A percentile compares a stretch with the other conserved stretches of the same genome.
Evolutionary conservation across 2,329 filamentous ascomycete genomes (phyloP).

Genomic region (Fusarium gaditjirri): DNA sequence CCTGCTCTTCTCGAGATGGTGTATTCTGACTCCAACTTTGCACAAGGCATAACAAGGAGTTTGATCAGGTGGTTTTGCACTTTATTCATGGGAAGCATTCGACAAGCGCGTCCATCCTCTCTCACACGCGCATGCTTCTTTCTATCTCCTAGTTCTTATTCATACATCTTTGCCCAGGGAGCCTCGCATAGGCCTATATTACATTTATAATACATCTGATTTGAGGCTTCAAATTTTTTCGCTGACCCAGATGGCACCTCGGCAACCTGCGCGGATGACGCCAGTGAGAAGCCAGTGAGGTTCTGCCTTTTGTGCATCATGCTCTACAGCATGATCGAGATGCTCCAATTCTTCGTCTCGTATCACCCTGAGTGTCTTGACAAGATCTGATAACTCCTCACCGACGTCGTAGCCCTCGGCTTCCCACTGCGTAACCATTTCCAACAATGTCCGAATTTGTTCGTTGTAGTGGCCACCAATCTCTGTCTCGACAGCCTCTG

Average conservation of each 20-base stretch:
- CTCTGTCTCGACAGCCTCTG: constrained; percentile 97
- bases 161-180: constrained; percentile 32
- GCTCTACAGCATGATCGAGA: constrained; percentile 91
- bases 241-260: constrained; percentile 91
- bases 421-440: constrained; percentile 83
- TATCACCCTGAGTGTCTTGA: constrained; percentile 81
- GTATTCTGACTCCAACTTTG: constrained; percentile 17
- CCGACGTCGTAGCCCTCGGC: constrained; percentile 82
- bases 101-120: constrained; percentile 16
- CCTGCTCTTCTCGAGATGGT: not conserved
- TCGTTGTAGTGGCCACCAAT: constrained; percentile 96
- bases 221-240: constrained; percentile 68
- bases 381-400: constrained; percentile 77
- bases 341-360: constrained; percentile 97
- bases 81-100: constrained; percentile 28
- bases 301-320: constrained; percentile 89
- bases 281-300: constrained; percentile 91
- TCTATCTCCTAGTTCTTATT: constrained; percentile 16
- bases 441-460: constrained; percentile 83
- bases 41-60: constrained; percentile 43
- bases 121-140: constrained; percentile 20
- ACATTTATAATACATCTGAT: constrained; percentile 45
- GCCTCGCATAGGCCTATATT: constrained; percentile 25
- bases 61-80: constrained; percentile 25
- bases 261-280: constrained; percentile 88